A percentile compares a stretch with the other conserved stretches of the same genome.
Evolutionary conservation across 2,329 filamentous ascomycete species (phyloP).

Genomic region (Tympanopsis confertula): DNA sequence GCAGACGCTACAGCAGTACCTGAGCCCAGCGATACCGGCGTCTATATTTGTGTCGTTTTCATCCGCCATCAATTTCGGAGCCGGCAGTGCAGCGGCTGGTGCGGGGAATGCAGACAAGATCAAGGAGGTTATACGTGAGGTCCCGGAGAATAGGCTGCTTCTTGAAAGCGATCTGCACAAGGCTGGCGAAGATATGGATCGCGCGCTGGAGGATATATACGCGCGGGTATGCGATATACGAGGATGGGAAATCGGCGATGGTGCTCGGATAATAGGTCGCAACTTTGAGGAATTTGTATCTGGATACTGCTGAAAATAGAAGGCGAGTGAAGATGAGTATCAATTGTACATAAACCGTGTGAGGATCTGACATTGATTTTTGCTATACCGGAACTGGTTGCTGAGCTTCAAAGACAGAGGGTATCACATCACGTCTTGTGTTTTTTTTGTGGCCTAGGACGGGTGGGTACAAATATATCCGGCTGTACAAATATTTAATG

Average conservation of each 20-base stretch:
- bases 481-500: too few species aligned
- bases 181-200: conserved; percentile 74
- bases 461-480: too few species aligned
- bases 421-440: too few species aligned
- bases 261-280: conserved; percentile 50
- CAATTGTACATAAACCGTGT: not conserved
- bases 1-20: conserved; percentile 67
- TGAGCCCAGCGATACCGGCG: conserved; percentile 60
- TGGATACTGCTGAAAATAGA: conserved; percentile 27
- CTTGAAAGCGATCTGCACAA: conserved; percentile 83
- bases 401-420: too few species aligned
- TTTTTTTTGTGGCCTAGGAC: too few species aligned
- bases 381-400: too few species aligned
- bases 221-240: conserved; percentile 68
- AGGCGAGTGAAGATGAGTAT: not conserved
- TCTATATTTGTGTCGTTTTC: conserved; percentile 85
- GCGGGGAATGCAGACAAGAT: conserved; percentile 32
- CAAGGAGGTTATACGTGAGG: conserved; percentile 53
- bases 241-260: conserved; percentile 64
- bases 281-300: conserved; percentile 76
- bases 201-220: conserved; percentile 61
- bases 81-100: conserved; percentile 28
- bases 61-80: conserved; percentile 64
- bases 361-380: too few species aligned
- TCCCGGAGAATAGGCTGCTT: conserved; percentile 70